Evolutionary conservation across 768 basidiomycete species (phyloP).

Genomic region (Pulveroboletus sp.): DNA sequence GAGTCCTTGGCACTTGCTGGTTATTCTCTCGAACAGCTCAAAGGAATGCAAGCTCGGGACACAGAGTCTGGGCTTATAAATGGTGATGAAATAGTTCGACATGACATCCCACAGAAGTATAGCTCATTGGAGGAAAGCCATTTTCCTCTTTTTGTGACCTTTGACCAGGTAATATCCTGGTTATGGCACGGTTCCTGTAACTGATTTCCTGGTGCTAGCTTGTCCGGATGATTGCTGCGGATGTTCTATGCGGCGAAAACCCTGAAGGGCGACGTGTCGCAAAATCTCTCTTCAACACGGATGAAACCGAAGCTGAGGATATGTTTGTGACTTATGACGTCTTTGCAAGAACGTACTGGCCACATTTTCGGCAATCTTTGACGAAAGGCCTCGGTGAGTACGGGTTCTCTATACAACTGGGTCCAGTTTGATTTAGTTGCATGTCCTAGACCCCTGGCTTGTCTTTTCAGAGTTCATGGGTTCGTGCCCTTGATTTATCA

Average conservation of each 20-base stretch:
- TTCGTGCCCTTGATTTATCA: slow-evolving; percentile 19
- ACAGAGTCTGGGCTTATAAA: slow-evolving; percentile 34
- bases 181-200: too few species aligned
- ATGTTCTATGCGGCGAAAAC: slow-evolving; percentile 12
- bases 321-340: slow-evolving; percentile 41
- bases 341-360: slow-evolving; percentile 58
- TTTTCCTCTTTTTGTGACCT: slow-evolving; percentile 71
- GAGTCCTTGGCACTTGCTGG: slow-evolving; percentile 40
- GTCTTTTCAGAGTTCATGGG: slow-evolving; percentile 69
- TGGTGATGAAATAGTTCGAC: too few species aligned
- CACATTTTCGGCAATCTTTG: slow-evolving; percentile 49
- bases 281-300: slow-evolving; percentile 11
- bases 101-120: slow-evolving; percentile 46
- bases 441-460: slow-evolving; percentile 49
- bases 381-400: slow-evolving; percentile 52
- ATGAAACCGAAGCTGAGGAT: slow-evolving; percentile 18
- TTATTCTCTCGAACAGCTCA: slow-evolving; percentile 39
- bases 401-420: background rate
- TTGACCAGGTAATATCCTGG: slow-evolving; percentile 46
- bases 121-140: slow-evolving; percentile 56
- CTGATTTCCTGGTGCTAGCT: slow-evolving; percentile 15
- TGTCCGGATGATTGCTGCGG: slow-evolving; percentile 24
- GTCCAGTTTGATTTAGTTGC: background rate
- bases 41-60: slow-evolving; percentile 20
- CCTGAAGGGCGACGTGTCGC: slow-evolving; percentile 2